Base-by-base conservation (phyloP, 2,329 filamentous ascomycete genomes). In the Waltergamsia citrina region DNA sequence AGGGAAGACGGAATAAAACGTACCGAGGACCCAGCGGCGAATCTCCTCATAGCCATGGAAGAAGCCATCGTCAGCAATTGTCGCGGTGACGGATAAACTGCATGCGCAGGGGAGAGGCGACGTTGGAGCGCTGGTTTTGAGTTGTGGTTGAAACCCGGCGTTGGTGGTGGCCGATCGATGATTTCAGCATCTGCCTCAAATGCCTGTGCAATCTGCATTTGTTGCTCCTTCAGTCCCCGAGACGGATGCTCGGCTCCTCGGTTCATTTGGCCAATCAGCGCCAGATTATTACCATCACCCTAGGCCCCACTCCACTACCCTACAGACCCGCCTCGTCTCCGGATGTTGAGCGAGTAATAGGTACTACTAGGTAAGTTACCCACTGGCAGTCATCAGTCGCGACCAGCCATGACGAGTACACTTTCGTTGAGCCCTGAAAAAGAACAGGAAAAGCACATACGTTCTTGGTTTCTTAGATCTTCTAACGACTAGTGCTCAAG, bases 31-130 rank as follows among this genome's bases (percentile, higher is more conserved):
- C 63, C 63, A 51, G 65, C 54, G 54, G 68, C 63, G 52, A 78
- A 59, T 57, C 71, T 71, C 60, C 74, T 72, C 68, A 77, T 63
- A 54, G 72, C 71, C 65, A 78, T 74, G 62, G 71, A 72, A 56
- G 74, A 74, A 60, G 75, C 72, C 65, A 71, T 78, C 50, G 41
- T 60, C 48, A 51, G 46, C 46, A 43, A 42, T 38, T 45, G 36
- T 42, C 43, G 41, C 40, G 44, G 44, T 50, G 43, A 45, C 46
- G 45, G 12, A 27, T 22, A 51, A 45, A 42, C 46, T 50, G 48
- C 53, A 53, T 56, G 46, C 48, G 48, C 49, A 43, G 38, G 36
- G 41, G 36, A 44, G 46, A 45, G 47, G 46, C 34, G 45, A 41
- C 12, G 33, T 14, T 30, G 14, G n/a, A n/a, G n/a, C 17, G 17